phyloP scores from a whole-genome alignment of 75 land plant genomes.

The Pseudotsuga menziesii region DNA sequence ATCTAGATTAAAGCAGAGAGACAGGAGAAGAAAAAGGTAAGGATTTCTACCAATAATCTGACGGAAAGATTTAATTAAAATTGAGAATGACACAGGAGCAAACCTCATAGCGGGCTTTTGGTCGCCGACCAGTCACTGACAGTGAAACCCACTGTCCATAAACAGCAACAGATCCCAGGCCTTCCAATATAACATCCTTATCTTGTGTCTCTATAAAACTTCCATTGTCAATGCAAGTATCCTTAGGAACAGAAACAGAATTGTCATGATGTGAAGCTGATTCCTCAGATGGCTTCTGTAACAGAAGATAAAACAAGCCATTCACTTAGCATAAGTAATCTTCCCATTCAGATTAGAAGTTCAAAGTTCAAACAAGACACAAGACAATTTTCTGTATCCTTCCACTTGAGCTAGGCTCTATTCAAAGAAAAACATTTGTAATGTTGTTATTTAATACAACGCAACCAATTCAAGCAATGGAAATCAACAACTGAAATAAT shows the following conservation, averaged over 20 bases:
- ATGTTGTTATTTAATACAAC: background rate
- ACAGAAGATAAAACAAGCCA: conserved; percentile 2
- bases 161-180: conserved; percentile 49
- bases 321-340: background rate
- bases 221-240: conserved; percentile 54
- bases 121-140: conserved; percentile 78
- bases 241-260: conserved; percentile 39
- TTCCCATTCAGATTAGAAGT: background rate
- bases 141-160: conserved; percentile 84
- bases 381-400: background rate
- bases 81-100: background rate
- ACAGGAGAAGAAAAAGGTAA: background rate
- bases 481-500: background rate
- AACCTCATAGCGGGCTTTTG: conserved; percentile 88
- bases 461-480: background rate
- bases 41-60: background rate
- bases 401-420: background rate
- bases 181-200: conserved; percentile 66
- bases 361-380: background rate
- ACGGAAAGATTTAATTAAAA: background rate
- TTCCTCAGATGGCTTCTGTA: conserved; percentile 31
- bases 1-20: background rate
- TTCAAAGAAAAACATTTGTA: background rate
- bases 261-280: conserved; percentile 27
- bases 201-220: conserved; percentile 54